These are phyloP conservation scores for Eurotiales sp. DNA, from an alignment of 2,329 filamentous ascomycete genomes.

Conservation along the genomic window DNA sequence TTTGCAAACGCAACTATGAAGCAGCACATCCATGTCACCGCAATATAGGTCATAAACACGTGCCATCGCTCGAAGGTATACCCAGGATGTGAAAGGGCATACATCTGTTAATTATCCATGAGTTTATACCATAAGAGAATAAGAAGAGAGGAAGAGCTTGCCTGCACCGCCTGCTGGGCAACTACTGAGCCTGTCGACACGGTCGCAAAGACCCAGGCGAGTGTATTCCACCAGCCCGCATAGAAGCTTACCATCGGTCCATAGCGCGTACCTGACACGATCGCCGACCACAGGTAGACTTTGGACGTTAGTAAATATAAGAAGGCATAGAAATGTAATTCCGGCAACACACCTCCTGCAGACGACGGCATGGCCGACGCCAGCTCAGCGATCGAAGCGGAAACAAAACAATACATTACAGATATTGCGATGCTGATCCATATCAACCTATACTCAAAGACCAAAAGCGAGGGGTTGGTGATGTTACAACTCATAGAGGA, in stretches of 20 bases:
- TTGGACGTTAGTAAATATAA: neutral
- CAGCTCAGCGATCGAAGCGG: slow-evolving; percentile 45
- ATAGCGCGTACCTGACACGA: slow-evolving; percentile 37
- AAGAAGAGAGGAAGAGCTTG: neutral
- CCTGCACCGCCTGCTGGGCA: neutral
- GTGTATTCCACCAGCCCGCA: slow-evolving; percentile 43
- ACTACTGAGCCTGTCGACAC: neutral
- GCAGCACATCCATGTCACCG: slow-evolving; percentile 40
- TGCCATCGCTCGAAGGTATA: slow-evolving; percentile 46
- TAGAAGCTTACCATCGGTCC: slow-evolving; percentile 26
- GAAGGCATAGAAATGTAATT: neutral
- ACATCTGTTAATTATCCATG: too few relatives aligned
- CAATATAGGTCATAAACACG: slow-evolving; percentile 41
- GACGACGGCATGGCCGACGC: slow-evolving; percentile 46
- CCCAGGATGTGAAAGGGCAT: slow-evolving; percentile 36
- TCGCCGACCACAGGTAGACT: slow-evolving; percentile 51
- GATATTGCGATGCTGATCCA: slow-evolving; percentile 39
- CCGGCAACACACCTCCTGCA: slow-evolving; percentile 27
- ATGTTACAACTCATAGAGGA: slow-evolving; percentile 42
- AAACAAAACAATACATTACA: slow-evolving; percentile 42
- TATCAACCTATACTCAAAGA: slow-evolving; percentile 22
- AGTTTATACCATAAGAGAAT: neutral
- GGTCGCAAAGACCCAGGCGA: slow-evolving; percentile 18
- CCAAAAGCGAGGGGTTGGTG: slow-evolving; percentile 23
- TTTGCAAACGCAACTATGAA: slow-evolving; percentile 49